Base-by-base conservation (phyloP, 1,139 yeast species). In the Sporopachydermia cereana region DNA sequence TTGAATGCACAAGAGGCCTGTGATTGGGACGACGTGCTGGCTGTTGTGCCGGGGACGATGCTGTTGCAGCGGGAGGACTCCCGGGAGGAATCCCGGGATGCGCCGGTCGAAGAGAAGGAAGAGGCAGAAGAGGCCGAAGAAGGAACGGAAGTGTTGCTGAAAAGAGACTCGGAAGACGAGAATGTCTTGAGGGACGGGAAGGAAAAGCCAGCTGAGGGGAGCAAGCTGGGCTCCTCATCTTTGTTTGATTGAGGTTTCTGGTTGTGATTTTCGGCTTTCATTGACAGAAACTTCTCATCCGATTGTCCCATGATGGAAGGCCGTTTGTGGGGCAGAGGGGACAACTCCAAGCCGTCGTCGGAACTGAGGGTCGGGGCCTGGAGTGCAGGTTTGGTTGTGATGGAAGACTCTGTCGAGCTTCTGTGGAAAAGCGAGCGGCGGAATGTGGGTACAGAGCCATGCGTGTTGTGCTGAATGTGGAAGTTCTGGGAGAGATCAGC, bases 401-500 rank as follows among this genome's bases (percentile, higher is more conserved):
- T 12, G 12, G 39, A 5, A n/a, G 39, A 34, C 22, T 34, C 39
- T 9, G 39, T 34, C 9, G 39, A 34, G 39, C 39, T 34, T 7
- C 39, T 5, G 17, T 34, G 39, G 39, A 34, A 34, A 5, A 34
- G n/a, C 7, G 39, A 34, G 9, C 39, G 18, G 9, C 39, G 18
- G 17, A 12, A 34, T 12, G 39, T 7, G 9, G 39, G 39, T 16
- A 34, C 39, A n/a, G 39, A 34, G 9, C 17, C 39, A 34, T 34
- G 39, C 9, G 9, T 5, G 39, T 34, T 34, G 9, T 34, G 39
- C 22, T 34, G 63, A 46, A 69, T 68, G 53, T 67, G 74, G 56
- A 70, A 71, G 57, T 70, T 71, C 51, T 67, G 66, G 20, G 69
- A 60, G 48, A 71, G 59, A 50, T 71, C 75, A 14, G 72, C 74